phyloP scores from a whole-genome alignment of 1,284 basidiomycete genomes.

The Ceratorhiza oryzae-sativae region DNA sequence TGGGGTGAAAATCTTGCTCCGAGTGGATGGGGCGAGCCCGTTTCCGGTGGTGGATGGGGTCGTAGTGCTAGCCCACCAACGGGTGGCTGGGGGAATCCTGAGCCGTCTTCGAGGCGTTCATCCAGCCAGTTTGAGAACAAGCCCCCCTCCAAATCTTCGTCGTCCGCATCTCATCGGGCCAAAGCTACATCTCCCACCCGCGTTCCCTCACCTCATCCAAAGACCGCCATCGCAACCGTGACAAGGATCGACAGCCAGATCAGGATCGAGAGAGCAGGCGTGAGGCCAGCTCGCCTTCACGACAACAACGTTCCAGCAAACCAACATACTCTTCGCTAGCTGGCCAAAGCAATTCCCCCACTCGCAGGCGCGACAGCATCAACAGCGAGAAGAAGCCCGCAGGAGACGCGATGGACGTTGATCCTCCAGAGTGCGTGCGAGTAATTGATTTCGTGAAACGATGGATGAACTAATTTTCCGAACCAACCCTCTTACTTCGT shows the following conservation, averaged over 20 bases:
- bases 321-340: neutral
- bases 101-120: neutral
- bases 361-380: neutral
- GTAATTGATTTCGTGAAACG: neutral
- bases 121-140: constrained; percentile 7
- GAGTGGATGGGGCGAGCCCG: constrained; percentile 11
- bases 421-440: constrained; percentile 14
- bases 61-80: neutral
- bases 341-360: neutral
- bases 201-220: neutral
- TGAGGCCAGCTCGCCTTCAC: neutral
- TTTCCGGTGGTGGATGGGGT: neutral
- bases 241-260: neutral
- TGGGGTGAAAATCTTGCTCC: neutral
- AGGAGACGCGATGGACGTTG: constrained; percentile 18
- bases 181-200: constrained; percentile 1
- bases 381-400: neutral
- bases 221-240: constrained; percentile 12
- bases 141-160: constrained; percentile 1
- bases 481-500: no score
- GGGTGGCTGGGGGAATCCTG: constrained; percentile 18
- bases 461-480: neutral
- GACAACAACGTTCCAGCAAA: neutral
- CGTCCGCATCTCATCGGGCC: neutral
- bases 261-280: constrained; percentile 2